Evolutionary conservation across 2,329 filamentous ascomycete genomes (phyloP), one percentile per base, ranked within the genome.

Genomic region (Phyllosticta paracitricarpa): DNA sequence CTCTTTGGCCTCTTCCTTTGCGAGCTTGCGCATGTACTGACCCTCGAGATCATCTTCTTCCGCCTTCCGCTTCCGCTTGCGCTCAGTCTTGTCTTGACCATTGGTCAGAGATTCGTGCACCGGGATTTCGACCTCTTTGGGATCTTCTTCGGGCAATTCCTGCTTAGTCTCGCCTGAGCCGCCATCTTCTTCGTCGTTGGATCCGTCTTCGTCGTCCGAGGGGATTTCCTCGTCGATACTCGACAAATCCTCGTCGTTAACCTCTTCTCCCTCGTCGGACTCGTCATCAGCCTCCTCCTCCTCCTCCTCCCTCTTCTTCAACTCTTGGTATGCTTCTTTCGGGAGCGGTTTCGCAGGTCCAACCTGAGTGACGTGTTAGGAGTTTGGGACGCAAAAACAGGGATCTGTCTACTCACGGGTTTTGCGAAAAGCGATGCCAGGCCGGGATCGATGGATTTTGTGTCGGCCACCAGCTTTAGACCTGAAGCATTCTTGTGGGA

Each of bases 31-130:
- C 75, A 93, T 77, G 68, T 92, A 91, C 57, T 82, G 83, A 61
- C 80, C 82, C 69, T 91, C 89, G 1, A 91, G 74, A 61, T 89
- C 84, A 25, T 89, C 82, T 10, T 87, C 83, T 33, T 87, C 81
- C 61, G 79, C 70, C 58, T 76, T 85, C 62, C 87, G 80, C 64
- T 76, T 77, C 60, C 74, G 70, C 68, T 76, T 76, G 67, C 65
- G 60, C 63, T 63, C 60, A 3, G 40, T 30, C 26, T 61, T 53
- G 48, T 62, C 61, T n/a, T 54, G 14, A 8, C 60, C 65, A 17
- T 69, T 70, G 17, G 68, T 63, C 30, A 76, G 54, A 53, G 71
- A 70, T 65, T 78, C 74, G 70, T 57, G 51, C 28, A 59, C 56
- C 1, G 63, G 51, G 17, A 58, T 52, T 33, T 17, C 28, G 3